Percentiles rank a stretch among this genome's conserved stretches.
Conservation (phyloP, 331 rosid species). For the Arachis monticola region DNA sequence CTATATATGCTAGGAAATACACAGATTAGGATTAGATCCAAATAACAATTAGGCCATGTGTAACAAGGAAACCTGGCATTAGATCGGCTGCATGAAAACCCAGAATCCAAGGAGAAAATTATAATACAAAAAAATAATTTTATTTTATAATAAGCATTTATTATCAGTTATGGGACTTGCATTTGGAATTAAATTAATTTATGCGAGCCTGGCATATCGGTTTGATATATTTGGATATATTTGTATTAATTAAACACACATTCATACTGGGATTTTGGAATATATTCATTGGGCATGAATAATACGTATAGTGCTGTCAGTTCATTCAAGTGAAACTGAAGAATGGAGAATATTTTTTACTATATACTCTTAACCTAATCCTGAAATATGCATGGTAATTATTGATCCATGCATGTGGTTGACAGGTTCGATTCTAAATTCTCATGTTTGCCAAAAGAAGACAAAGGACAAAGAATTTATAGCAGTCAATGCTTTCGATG, state of each 20-base stretch:
- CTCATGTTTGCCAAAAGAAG: background rate
- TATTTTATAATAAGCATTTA: background rate
- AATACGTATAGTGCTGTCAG: background rate
- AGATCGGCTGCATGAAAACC: constrained; percentile 60
- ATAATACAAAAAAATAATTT: constrained; percentile 13
- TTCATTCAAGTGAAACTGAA: background rate
- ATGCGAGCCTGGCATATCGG: constrained; percentile 52
- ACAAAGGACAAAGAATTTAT: too few species aligned
- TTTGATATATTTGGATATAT: constrained; percentile 54
- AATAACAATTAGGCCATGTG: constrained; percentile 34
- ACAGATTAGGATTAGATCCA: constrained; percentile 3
- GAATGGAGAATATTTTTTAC: background rate
- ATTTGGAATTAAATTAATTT: constrained; percentile 39
- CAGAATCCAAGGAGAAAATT: constrained; percentile 61
- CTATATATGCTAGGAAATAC: constrained; percentile 10
- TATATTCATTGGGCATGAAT: constrained; percentile 11
- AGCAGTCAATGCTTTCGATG: too few species aligned
- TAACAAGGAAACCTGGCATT: constrained; percentile 61
- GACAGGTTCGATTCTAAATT: constrained; percentile 1
- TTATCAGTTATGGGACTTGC: constrained; percentile 47
- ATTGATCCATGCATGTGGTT: background rate
- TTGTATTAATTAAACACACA: constrained; percentile 28
- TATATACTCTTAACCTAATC: background rate
- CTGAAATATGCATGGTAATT: constrained; percentile 16
- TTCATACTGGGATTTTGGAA: constrained; percentile 44